phyloP scores from a whole-genome alignment of 139 green algal species.

The Picochlorum sp. region DNA sequence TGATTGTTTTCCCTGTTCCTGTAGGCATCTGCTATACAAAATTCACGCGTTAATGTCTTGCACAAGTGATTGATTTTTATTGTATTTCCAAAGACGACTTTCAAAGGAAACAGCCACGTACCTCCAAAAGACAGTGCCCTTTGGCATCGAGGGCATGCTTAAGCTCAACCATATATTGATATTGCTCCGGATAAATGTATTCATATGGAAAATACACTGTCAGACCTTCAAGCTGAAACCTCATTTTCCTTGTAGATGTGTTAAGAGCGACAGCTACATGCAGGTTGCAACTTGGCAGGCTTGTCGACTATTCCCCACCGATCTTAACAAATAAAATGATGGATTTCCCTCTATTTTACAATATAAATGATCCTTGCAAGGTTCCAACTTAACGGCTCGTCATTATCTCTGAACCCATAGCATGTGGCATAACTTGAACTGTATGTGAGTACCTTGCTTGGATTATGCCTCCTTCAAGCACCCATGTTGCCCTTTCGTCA shows the following conservation, averaged over 20 bases:
- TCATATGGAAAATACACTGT: conserved; percentile 96
- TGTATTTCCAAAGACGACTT: background rate
- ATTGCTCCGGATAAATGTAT: conserved; percentile 95
- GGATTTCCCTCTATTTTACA: too few relatives aligned
- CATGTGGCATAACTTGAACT: too few relatives aligned
- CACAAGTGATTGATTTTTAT: background rate
- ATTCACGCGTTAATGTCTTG: too few relatives aligned
- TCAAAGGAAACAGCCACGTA: conserved; percentile 16
- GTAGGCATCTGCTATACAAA: conserved; percentile 87
- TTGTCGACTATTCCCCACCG: background rate
- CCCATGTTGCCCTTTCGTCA: too few relatives aligned
- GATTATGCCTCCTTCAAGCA: too few relatives aligned
- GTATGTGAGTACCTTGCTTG: too few relatives aligned
- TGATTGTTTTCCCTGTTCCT: conserved; percentile 99
- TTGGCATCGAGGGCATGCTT: conserved; percentile 92
- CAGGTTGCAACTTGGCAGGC: too few relatives aligned
- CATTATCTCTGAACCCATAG: too few relatives aligned
- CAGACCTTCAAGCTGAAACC: conserved; percentile 88
- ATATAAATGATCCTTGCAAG: too few relatives aligned
- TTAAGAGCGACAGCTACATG: too few relatives aligned
- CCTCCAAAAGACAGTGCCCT: conserved; percentile 93
- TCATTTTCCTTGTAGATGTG: conserved; percentile 43
- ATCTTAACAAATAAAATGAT: too few relatives aligned
- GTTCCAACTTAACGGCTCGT: too few relatives aligned
- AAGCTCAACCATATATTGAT: conserved; percentile 96